Base-by-base conservation (phyloP, 1,284 basidiomycete genomes). In the Puccinia novopanici region DNA sequence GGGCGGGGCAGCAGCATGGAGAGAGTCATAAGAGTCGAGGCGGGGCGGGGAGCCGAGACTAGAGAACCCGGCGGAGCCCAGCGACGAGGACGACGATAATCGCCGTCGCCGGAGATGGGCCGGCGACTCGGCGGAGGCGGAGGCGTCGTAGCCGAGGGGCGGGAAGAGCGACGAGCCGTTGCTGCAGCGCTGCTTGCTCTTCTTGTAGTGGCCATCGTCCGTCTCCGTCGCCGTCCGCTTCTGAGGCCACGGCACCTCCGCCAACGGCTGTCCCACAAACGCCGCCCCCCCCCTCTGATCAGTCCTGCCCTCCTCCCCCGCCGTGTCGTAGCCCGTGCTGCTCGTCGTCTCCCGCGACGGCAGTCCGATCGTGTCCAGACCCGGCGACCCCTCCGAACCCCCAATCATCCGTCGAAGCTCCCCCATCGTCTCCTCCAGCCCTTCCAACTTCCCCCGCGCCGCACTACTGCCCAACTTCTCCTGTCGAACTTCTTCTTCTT, bases 221-320 rank as follows among this genome's bases (percentile, higher is more conserved):
- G 4, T 4, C 34, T 2, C 34, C 4, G 34, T 34, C 34, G 50
- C 24, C 30, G 59, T 27, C 15, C 71, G 50, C 37, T 15, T 34
- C 34, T 73, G 71, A 9, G 71, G 71, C 71, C 71, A 73, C 4
- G 71, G 71, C 0, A 73, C 71, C 34, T 40, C 17, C n/a, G 50
- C 71, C 71, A 73, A 27, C 15, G 71, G 71, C 52, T 73, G 52
- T 10, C 71, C 71, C 10, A 73, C 52, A 17, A 73, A 73, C 9
- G 70, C 48, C n/a, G n/a, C n/a, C n/a, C n/a, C n/a, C n/a, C n/a
- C n/a, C n/a, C n/a, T n/a, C n/a, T n/a, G n/a, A n/a, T n/a, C n/a
- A n/a, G n/a, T n/a, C n/a, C n/a, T n/a, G n/a, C n/a, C n/a, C n/a
- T n/a, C n/a, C n/a, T n/a, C n/a, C n/a, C n/a, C n/a, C n/a, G n/a